Evolutionary conservation across 2,329 filamentous ascomycete genomes (phyloP), one percentile per base, ranked within the genome.

Genomic region (Byssochlamys sp.): DNA sequence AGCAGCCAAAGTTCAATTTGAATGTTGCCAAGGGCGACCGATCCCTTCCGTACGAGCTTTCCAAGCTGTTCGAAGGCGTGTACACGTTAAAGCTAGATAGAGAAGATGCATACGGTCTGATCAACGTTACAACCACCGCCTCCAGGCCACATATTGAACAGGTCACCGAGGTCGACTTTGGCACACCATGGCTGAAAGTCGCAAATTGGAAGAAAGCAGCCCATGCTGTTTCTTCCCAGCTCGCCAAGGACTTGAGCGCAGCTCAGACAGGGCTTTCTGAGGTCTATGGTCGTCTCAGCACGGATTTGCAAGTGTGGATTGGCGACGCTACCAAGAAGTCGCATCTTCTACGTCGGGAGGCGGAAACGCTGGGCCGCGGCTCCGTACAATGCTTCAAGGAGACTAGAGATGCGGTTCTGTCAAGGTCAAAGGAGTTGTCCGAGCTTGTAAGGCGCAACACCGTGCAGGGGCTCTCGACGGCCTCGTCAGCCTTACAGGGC

Each of bases 51-150:
- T 75, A 78, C 57, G 72, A 78, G 58, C 67, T 79, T n/a, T 77
- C 77, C 39, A 75, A 74, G 51, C 72, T 82, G 7, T 79, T 82
- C 57, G 77, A 80, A 33, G 80, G 80, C 7, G 77, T 81, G 6
- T 82, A 82, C 61, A 75, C 78, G 12, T 68, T 83, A 39, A 75
- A 76, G 28, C 66, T 83, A 14, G 75, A 79, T 54, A 72, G 75
- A 50, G 75, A 77, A 58, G 76, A 82, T 63, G 74, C 78, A 9
- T 73, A 77, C 56, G 78, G 80, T 2, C 60, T 69, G 25, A 70
- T 83, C 60, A 77, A 80, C 58, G 72, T 83, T 39, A 78, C 73
- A 31, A 74, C 82, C 52, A 70, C 72, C 53, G 67, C 64, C 55
- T 68, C 73, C 14, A 75, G 67, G 59, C 67, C 68, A 4, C 63